Evolutionary conservation across 345 rosid genomes (phyloP), one percentile per base, ranked within the genome.

Genomic region (Bruguiera sexangula): DNA sequence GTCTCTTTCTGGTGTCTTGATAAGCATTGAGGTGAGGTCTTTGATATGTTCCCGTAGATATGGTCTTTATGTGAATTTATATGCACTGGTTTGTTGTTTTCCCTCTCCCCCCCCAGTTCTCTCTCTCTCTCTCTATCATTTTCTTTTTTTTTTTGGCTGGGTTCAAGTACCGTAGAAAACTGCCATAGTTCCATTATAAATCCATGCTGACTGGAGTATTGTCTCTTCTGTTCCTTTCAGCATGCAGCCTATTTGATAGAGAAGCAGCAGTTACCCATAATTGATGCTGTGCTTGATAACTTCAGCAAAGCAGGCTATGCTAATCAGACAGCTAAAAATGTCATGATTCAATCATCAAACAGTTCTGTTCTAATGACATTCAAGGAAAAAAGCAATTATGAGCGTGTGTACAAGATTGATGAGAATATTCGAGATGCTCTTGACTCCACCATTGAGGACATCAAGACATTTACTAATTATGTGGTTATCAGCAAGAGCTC

Each of bases 331-430:
- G 52, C 82, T 34, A 75, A 68, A 67, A 84, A 76, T 69, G 93
- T 94, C 56, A 88, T 90, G 96, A 87, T 95, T 72, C 93, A 88
- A 79, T 95, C 99, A 64, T 79, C 86, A 24, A 75, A 81, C 74
- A 95, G 92, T 79, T 82, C 96, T 7, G 92, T 92, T 66, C 82
- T 95, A 21, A 74, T 60, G 76, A 81, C 85, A 75, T 76, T 95
- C 43, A 95, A 80, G 82, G 83, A 69, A 32, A 78, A 74, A 30
- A 75, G 59, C 46, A 75, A 48, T 21, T 90, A 88, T 73, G 73
- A 86, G 69, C 88, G 78, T 37, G 94, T 88, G 30, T 95, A 92
- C 78, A 71, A 75, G 76, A 65, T 92, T 54, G 90, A 87, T 27
- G 93, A 92, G 89, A 34, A 4, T 27, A 86, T 95, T 62, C 71